phyloP scores from a whole-genome alignment of 768 basidiomycete species.

The Amanita jacksonii region DNA sequence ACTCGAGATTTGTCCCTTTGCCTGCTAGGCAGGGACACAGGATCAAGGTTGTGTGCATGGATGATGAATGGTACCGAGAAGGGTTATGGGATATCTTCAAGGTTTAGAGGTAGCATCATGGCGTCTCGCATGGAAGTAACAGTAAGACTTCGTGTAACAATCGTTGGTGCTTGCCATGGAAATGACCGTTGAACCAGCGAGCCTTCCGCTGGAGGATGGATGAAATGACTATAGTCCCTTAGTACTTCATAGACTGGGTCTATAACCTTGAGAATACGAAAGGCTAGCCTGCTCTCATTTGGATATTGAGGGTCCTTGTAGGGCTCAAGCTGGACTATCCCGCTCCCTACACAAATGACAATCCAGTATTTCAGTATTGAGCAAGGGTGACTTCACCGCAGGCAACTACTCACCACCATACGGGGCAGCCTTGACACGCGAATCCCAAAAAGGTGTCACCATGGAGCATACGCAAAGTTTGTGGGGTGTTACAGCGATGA shows the following conservation, averaged over 20 bases:
- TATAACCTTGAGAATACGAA: slow-evolving; percentile 2
- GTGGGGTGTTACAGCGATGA: not conserved
- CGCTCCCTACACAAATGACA: not conserved
- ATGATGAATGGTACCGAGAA: too few relatives aligned
- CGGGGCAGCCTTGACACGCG: not conserved
- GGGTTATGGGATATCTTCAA: not conserved
- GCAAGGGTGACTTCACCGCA: not conserved
- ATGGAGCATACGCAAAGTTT: not conserved
- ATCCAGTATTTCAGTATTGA: too few relatives aligned
- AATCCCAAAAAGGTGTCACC: not conserved
- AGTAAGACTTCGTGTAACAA: not conserved
- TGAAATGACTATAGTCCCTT: not conserved
- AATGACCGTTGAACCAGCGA: not conserved
- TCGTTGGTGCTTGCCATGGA: not conserved
- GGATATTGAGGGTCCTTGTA: not conserved
- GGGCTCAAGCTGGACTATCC: not conserved
- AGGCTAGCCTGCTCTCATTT: not conserved
- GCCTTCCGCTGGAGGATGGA: not conserved
- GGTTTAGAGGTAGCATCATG: not conserved
- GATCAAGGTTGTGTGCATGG: too few relatives aligned
- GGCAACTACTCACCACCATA: not conserved
- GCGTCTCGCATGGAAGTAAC: not conserved
- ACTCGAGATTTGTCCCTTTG: too few relatives aligned
- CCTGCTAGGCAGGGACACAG: too few relatives aligned
- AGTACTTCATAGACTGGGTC: not conserved